Evolutionary conservation across 108 stramenopile species (phyloP), one percentile per base, ranked within the genome.

Genomic region (Pseudonitzschia multistriata): DNA sequence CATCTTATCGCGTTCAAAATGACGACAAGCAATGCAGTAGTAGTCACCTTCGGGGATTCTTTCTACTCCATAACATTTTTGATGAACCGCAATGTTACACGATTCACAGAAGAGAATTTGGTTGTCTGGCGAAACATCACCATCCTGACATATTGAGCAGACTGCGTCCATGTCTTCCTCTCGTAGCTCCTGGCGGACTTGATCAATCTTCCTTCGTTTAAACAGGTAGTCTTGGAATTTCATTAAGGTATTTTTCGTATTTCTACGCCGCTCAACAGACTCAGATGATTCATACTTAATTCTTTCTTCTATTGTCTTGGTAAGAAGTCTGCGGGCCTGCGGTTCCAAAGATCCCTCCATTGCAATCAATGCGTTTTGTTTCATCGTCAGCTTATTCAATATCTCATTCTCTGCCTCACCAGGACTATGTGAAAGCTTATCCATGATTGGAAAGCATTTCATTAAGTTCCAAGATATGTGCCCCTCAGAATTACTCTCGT

Each of bases 61-160:
- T 59, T 89, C 88, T 59, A 96, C 84, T 0, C 90, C 92, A 74
- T 96, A 96, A 71, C 95, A 96, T 13, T 71, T 55, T 74, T 96
- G 95, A 54, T 96, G 95, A 29, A 96, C 86, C 22, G 92, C 83
- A 0, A 91, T 89, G 76, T 96, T 86, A 73, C 95, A 96, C 11
- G 88, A 76, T 47, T 96, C 95, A 52, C 95, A 96, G 70, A 96
- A 96, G 3, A 96, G 68, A 67, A 96, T 96, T 74, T 92, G 91
- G 67, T 96, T 96, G 11, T 95, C 88, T 10, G 84, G 86, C 0
- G 88, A 88, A 19, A 92, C 89, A 74, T 95, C 94, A 21, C 94
- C 94, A 73, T 95, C 94, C 37, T 78, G 72, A 68, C 94, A 95
- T 35, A 95, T 85, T 21, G 80, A 83, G 74, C 94, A 95, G 27